phyloP scores from a whole-genome alignment of 1,284 basidiomycete genomes.

The Gymnopus androsaceus region DNA sequence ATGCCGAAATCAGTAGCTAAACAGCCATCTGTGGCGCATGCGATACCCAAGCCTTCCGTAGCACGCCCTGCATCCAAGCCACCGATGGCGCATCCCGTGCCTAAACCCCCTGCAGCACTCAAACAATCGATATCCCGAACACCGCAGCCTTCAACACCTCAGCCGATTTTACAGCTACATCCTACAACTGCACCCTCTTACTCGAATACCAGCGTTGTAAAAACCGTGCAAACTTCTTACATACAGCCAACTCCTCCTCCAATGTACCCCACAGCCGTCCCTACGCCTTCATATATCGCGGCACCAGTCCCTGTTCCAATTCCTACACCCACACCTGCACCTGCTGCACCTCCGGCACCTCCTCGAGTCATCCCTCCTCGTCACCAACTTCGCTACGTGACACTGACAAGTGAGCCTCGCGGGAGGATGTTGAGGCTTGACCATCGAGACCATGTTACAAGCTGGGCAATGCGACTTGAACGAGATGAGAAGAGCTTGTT shows the following conservation, averaged over 20 bases:
- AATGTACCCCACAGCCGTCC: conserved; percentile 10
- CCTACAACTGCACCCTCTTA: conserved; percentile 12
- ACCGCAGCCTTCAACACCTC: conserved; percentile 11
- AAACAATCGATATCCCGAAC: not conserved
- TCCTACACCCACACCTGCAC: conserved; percentile 3
- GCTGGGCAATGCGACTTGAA: conserved; percentile 63
- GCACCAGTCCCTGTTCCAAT: not conserved
- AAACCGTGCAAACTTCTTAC: not conserved
- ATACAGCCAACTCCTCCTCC: conserved; percentile 15
- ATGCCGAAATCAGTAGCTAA: not conserved
- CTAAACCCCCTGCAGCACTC: conserved; percentile 17
- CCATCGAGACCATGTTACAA: conserved; percentile 63
- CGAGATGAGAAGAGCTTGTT: conserved; percentile 53
- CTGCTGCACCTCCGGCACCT: conserved; percentile 16
- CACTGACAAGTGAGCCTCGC: conserved; percentile 55
- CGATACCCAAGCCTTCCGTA: not conserved
- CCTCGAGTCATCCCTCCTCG: conserved; percentile 45
- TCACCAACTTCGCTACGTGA: conserved; percentile 51
- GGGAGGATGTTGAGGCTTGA: conserved; percentile 60
- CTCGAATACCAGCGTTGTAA: not conserved
- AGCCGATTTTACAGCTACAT: conserved; percentile 6
- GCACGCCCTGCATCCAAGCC: not conserved
- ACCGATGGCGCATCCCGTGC: not conserved
- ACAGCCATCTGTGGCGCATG: not conserved
- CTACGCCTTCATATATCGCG: not conserved